Percentiles rank a stretch among this genome's conserved stretches.
Conservation (phyloP, 257 asterid genomes). For the Nicotiana paniculata region DNA sequence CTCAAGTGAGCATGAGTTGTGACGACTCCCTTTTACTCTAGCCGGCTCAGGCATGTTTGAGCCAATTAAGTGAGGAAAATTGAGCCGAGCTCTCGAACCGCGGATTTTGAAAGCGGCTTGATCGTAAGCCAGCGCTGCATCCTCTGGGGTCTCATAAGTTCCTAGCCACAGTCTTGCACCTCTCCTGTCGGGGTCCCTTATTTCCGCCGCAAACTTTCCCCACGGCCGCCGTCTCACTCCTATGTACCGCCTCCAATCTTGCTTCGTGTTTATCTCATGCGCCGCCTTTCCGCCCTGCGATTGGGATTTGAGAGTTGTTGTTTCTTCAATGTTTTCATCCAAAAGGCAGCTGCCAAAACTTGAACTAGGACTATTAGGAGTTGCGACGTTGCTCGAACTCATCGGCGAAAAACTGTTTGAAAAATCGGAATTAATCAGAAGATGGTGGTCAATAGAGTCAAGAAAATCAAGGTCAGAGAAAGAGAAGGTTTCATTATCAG, state of each 20-base stretch:
- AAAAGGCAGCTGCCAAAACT: background rate
- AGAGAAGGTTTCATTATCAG: background rate
- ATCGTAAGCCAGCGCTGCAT: slow-evolving; percentile 18
- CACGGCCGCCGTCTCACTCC: slow-evolving; percentile 23
- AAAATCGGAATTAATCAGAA: slow-evolving; percentile 19
- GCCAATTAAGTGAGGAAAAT: slow-evolving; percentile 6
- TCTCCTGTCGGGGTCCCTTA: slow-evolving; percentile 9
- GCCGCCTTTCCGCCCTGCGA: background rate
- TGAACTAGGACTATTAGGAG: background rate
- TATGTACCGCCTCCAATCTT: slow-evolving; percentile 11
- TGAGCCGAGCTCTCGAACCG: slow-evolving; percentile 15
- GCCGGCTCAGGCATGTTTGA: background rate
- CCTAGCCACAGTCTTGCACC: slow-evolving; percentile 16
- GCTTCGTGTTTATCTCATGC: background rate
- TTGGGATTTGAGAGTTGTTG: background rate
- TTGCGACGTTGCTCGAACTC: background rate
- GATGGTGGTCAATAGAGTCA: slow-evolving; percentile 27
- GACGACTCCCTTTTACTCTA: background rate
- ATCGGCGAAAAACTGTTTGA: background rate
- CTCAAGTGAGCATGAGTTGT: background rate
- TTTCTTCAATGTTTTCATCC: background rate
- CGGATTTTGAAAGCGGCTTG: slow-evolving; percentile 13
- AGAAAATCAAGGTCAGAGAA: slow-evolving; percentile 18
- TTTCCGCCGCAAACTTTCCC: slow-evolving; percentile 21
- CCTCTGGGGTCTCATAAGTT: slow-evolving; percentile 17